Evolutionary conservation across 1,284 basidiomycete genomes (phyloP), one percentile per base, ranked within the genome.

Genomic region (Xerocomus nothofagi): DNA sequence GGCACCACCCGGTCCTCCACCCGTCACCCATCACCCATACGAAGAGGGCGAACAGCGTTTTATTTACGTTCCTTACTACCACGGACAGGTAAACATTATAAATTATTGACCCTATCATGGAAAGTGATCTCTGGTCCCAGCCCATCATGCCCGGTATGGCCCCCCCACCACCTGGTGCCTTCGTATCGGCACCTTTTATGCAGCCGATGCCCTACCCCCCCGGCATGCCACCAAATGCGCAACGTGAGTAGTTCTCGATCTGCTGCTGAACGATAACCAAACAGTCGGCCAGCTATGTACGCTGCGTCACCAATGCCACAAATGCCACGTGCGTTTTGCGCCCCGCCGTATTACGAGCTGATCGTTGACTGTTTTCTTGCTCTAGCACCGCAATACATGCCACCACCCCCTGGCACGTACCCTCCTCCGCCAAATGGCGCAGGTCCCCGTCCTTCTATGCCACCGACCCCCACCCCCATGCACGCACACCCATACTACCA

Each of bases 401-500:
- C 70, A 37, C 82, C 81, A 32, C 83, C 80, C 3, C 84, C 84
- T 47, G 84, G 80, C 46, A 73, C 81, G 42, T 87, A 86, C 60
- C 84, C 85, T 26, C 81, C 82, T 3, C 86, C 82, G 39, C 86
- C 87, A 21, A 88, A 87, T 59, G 84, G 84, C 40, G 79, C 77
- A 39, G 86, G 79, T 23, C 85, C 82, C 27, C 79, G 89, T 58
- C 86, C 86, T 26, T 89, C 88, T 21, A 89, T 91, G 85, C 89
- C 89, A 18, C 87, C 89, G 10, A 90, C 88, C 11, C 89, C 89
- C 4, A 88, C 91, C 54, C 89, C 88, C 6, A 76, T 84, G 30
- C 88, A 90, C 63, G 84, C 88, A 20, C 88, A 91, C 60, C 81
- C 86, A 65, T 90, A 89, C 69, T 90, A 91, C 62, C 86, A 89